phyloP scores from a whole-genome alignment of 768 basidiomycete species.

The Kwoniella dendrophila region DNA sequence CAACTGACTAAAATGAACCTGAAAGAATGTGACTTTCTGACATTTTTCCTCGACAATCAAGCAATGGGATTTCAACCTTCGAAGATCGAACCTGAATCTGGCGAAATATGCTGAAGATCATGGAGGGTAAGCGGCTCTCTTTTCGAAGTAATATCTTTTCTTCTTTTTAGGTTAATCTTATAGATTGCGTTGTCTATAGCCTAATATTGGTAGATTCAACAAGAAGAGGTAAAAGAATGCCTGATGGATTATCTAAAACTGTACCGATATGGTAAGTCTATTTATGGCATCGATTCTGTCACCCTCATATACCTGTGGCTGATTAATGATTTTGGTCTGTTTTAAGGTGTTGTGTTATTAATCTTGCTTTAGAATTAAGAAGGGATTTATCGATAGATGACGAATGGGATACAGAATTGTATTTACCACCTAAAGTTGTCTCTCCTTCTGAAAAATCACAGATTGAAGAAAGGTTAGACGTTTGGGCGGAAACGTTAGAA shows the following conservation, averaged over 20 bases:
- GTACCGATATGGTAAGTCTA: constrained; percentile 79
- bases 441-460: constrained; percentile 72
- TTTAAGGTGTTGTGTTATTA: constrained; percentile 69
- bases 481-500: constrained; percentile 70
- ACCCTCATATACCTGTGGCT: background rate
- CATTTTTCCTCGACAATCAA: constrained; percentile 34
- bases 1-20: background rate
- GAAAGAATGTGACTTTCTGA: too few relatives aligned
- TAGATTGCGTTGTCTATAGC: constrained; percentile 57
- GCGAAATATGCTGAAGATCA: constrained; percentile 63
- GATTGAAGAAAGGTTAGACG: constrained; percentile 68
- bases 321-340: constrained; percentile 2
- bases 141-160: too few relatives aligned
- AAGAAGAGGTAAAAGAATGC: constrained; percentile 86
- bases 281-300: background rate
- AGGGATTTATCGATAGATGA: constrained; percentile 30
- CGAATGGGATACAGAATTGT: constrained; percentile 65
- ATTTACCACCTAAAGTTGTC: constrained; percentile 67
- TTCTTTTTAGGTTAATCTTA: background rate
- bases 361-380: constrained; percentile 61
- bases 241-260: constrained; percentile 90
- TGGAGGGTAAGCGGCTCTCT: constrained; percentile 71
- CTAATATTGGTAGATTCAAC: constrained; percentile 90
- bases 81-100: constrained; percentile 80
- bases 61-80: constrained; percentile 81